Percentiles rank a stretch among this genome's conserved stretches.
These are phyloP conservation scores for Macrolepiota albuminosa DNA, from an alignment of 768 basidiomycete species.

Conservation along the genomic window DNA sequence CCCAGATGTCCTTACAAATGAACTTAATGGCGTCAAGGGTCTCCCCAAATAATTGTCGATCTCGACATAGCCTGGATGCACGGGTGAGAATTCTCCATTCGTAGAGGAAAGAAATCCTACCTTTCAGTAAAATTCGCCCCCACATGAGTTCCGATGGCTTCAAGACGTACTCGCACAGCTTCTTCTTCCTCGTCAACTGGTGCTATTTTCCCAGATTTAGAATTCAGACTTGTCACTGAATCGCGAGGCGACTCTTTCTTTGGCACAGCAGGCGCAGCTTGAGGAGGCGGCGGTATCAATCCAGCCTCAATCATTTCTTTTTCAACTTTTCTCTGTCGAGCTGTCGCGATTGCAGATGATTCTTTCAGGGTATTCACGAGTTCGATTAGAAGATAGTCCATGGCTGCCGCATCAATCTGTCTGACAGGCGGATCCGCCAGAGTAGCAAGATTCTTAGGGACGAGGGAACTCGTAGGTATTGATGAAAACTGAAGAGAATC, in stretches of 20 bases:
- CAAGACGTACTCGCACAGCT: conserved; percentile 61
- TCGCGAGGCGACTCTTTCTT: conserved; percentile 42
- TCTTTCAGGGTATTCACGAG: conserved; percentile 68
- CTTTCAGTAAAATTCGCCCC: conserved; percentile 84
- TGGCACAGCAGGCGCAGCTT: conserved; percentile 32
- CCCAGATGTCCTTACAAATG: conserved; percentile 95
- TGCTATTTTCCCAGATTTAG: conserved; percentile 27
- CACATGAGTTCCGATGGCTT: conserved; percentile 81
- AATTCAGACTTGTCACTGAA: conserved; percentile 38
- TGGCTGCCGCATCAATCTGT: conserved; percentile 60
- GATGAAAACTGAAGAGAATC: conserved; percentile 27
- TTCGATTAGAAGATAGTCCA: conserved; percentile 88
- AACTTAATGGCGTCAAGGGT: conserved; percentile 92
- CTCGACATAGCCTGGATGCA: conserved; percentile 63
- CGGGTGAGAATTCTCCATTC: neutral
- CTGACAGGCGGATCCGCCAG: conserved; percentile 62
- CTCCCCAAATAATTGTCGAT: conserved; percentile 70
- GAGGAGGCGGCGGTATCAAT: conserved; percentile 50
- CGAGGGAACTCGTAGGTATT: conserved; percentile 19
- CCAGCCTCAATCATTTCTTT: conserved; percentile 79
- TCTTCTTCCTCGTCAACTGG: conserved; percentile 68
- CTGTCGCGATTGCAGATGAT: conserved; percentile 69
- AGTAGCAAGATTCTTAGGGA: conserved; percentile 33
- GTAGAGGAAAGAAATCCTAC: conserved; percentile 34
- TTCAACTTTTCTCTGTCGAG: conserved; percentile 64